Percentiles rank a stretch among this genome's conserved stretches.
phyloP scores from a whole-genome alignment of 2,329 filamentous ascomycete species.

The Xylariaceae sp. region DNA sequence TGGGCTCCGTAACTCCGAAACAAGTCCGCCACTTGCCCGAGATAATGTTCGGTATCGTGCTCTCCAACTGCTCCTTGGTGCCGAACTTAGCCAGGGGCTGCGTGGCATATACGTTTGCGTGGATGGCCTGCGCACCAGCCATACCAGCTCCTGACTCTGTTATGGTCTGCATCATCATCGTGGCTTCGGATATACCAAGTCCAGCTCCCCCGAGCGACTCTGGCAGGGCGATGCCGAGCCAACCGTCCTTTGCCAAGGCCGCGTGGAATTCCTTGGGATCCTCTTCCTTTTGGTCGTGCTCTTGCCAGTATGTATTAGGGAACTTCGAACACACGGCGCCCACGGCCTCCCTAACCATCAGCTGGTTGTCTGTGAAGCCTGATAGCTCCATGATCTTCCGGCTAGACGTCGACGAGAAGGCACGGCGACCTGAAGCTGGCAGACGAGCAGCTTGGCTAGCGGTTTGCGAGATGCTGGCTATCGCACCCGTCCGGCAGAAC shows the following conservation, averaged over 20 bases:
- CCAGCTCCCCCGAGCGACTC: conserved; percentile 69
- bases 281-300: conserved; percentile 61
- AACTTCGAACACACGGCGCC: conserved; percentile 63
- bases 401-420: conserved; percentile 35
- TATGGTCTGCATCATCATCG: conserved; percentile 83
- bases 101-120: conserved; percentile 68
- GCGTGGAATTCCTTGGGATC: conserved; percentile 74
- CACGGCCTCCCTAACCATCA: conserved; percentile 67
- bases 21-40: conserved; percentile 66
- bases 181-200: conserved; percentile 73
- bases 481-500: neutral
- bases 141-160: conserved; percentile 74
- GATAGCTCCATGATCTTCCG: conserved; percentile 61
- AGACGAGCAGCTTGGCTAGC: neutral
- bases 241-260: conserved; percentile 67
- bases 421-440: conserved; percentile 1
- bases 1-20: conserved; percentile 81
- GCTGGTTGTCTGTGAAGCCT: conserved; percentile 66
- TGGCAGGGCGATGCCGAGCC: conserved; percentile 75
- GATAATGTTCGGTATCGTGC: conserved; percentile 65
- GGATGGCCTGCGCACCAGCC: conserved; percentile 59
- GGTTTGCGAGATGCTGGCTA: neutral
- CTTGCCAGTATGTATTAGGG: conserved; percentile 70
- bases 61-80: conserved; percentile 55
- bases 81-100: conserved; percentile 71